Base-by-base conservation (phyloP, 2,329 filamentous ascomycete species). In the Emmonsiellopsis sp. region DNA sequence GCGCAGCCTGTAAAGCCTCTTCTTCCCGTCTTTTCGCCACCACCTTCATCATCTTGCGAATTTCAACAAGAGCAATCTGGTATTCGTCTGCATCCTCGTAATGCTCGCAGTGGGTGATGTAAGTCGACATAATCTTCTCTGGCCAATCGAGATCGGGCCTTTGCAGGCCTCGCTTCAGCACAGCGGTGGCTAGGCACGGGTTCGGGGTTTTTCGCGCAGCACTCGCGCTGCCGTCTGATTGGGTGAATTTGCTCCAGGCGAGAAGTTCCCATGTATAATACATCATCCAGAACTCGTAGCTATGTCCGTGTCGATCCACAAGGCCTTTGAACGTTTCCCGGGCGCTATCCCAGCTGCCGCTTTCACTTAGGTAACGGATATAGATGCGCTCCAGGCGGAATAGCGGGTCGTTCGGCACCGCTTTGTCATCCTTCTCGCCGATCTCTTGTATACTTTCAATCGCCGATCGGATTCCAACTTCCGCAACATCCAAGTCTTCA, bases 231-330 rank as follows among this genome's bases (percentile, higher is more conserved):
- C 71, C 69, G 50, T 78, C 78, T 8, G 73, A 72, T 48, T 79
- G 74, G 2, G 77, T 75, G 55, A 82, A 77, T 56, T 77, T 79
- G 54, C 77, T 75, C 79, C 81, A 84, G n/a, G 78, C 72, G 54
- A 86, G 78, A 77, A 97, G 85, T 71, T 97, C 93, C 86, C 90
- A 97, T 51, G 85, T 77, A 70, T 96, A 96, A 69, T 89, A 96
- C 43, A 85, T 83, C 53, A 91, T 78, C 93, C 93, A 98, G 67
- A 97, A 97, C 62, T 95, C 89, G 64, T 91, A 90, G 61, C 84
- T 91, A 61, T 89, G 82, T 33, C 84, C 83, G 53, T 89, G 82
- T 14, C 79, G 76, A n/a, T 81, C 74, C 21, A 81, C 79, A 33
- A 97, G 76, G 14, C 81, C 80, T 58, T 86, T 83, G 83, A 88